Base-by-base conservation (phyloP, 768 basidiomycete genomes). In the Leccinum subgranulosum region DNA sequence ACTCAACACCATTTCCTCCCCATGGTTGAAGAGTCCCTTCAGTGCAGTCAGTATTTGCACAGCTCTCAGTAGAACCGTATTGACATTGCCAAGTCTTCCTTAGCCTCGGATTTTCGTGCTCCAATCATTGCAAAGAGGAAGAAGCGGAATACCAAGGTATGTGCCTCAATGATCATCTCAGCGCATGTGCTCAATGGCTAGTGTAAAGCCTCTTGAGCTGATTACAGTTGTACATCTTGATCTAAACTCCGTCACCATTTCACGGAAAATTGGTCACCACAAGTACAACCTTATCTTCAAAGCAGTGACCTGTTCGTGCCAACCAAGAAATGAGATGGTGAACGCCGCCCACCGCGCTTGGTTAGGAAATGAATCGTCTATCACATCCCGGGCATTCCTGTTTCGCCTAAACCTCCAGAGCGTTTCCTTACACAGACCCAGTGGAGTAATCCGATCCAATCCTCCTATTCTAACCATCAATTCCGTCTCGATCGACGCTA, bases 301-400 rank as follows among this genome's bases (percentile, higher is more conserved):
- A 45, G 69, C 77, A 28, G 62, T 82, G 14, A 60, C 65, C 1
- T 62, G 82, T 25, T 68, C 70, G 33, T 76, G 79, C 25, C 75
- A 77, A 27, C 73, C 81, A 15, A 85, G 86, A 58, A 75, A 83
- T 50, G 73, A 80, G 4, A 70, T 71, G 10, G 58, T 64, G 21
- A 78, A 78, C 60, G 59, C 70, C 2, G 67, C 83, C 6, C 85
- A 88, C 66, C 73, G 72, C 49, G 68, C 77, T 51, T 80, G 81
- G 76, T 68, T 89, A 10, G 88, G 88, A 45, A 73, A 41, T 72
- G 79, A 55, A 76, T 82, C 48, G 14, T 34, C 60, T 27, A 31
- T 9, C 5, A 31, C 23, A 9, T 72, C 82, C 8, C 79, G 82
- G 47, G 75, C 79, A 0, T 87, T 84, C 60, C 65, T 73, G 21